Evolutionary conservation across 2,329 filamentous ascomycete species (phyloP), one percentile per base, ranked within the genome.

Genomic region (Thelonectria olida): DNA sequence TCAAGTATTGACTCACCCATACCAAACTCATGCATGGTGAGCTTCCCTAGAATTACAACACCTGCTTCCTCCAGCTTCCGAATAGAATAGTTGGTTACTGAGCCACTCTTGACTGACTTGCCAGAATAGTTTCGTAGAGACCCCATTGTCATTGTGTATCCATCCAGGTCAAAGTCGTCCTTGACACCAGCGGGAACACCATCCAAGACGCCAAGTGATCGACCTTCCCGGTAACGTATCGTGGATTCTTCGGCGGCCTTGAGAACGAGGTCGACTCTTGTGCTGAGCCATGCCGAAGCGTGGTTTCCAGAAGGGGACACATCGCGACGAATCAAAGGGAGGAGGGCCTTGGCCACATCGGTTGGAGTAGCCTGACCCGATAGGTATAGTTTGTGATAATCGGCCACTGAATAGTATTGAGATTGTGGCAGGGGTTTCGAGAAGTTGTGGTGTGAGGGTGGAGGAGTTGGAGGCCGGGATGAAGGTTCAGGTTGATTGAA

Each of bases 21-120:
- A 4, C 90, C 91, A 50, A 91, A 82, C 73, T 94, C 91, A 73
- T 93, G 90, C 91, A 94, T 93, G 9, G 84, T 89, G 2, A 86
- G 82, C 77, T 92, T 93, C 13, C 91, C 91, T 5, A 93, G 78
- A 20, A 92, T 79, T 13, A 95, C 80, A 2, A 86, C 90, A 2
- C 92, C 92, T 0, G 89, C 88, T 54, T 92, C 88, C 70, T 90
- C 83, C 71, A 90, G 85, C 74, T 90, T 88, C 72, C 84, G 81
- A 9, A 92, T 88, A 70, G 88, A 90, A 89, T 90, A 94, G 15
- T 86, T 86, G 1, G 89, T 92, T 17, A 72, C 54, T 22, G 68
- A 70, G 12, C 71, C 68, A 7, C 74, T 74, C 2, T 83, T 72
- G 1, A 65, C 58, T 6, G 79, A 77, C 12, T 79, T 72, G 5